These are phyloP conservation scores for Citrus reticulata DNA, from an alignment of 345 rosid species.

Conservation along the genomic window DNA sequence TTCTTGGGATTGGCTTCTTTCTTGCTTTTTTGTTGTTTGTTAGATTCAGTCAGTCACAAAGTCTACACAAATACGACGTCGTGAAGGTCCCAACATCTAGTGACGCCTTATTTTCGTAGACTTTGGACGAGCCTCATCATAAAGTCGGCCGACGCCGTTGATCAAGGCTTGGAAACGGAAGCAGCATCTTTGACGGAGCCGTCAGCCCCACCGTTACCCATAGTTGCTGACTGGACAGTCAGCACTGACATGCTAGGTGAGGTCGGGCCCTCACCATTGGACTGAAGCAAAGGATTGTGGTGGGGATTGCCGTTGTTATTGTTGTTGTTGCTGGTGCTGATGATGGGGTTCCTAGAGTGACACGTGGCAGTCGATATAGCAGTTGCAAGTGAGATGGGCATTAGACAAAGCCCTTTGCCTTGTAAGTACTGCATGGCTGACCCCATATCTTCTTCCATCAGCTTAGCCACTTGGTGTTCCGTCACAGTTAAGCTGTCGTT, in stretches of 20 bases:
- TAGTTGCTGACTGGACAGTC: conserved; percentile 64
- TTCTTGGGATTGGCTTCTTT: conserved; percentile 15
- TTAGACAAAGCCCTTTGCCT: conserved; percentile 92
- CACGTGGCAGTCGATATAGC: conserved; percentile 79
- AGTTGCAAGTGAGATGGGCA: conserved; percentile 94
- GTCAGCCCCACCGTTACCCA: conserved; percentile 39
- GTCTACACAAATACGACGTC: conserved; percentile 48
- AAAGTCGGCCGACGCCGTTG: conserved; percentile 24
- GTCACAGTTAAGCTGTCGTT: conserved; percentile 62
- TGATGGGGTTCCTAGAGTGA: conserved; percentile 41
- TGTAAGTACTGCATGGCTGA: conserved; percentile 98
- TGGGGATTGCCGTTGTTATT: neutral
- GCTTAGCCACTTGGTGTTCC: conserved; percentile 88
- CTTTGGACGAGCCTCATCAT: conserved; percentile 16
- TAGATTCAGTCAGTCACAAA: conserved; percentile 31
- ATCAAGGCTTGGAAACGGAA: conserved; percentile 64
- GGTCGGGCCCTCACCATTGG: conserved; percentile 52
- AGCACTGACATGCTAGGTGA: conserved; percentile 76
- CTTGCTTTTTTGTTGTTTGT: conserved; percentile 5
- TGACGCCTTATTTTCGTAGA: conserved; percentile 35
- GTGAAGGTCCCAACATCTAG: conserved; percentile 3
- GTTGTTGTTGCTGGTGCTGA: conserved; percentile 5
- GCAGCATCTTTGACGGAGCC: conserved; percentile 61
- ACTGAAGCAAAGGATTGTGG: conserved; percentile 13
- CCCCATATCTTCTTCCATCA: conserved; percentile 99